Evolutionary conservation across 495 filamentous ascomycete genomes (phyloP).

Genomic region (Recurvomyces mirabilis): DNA sequence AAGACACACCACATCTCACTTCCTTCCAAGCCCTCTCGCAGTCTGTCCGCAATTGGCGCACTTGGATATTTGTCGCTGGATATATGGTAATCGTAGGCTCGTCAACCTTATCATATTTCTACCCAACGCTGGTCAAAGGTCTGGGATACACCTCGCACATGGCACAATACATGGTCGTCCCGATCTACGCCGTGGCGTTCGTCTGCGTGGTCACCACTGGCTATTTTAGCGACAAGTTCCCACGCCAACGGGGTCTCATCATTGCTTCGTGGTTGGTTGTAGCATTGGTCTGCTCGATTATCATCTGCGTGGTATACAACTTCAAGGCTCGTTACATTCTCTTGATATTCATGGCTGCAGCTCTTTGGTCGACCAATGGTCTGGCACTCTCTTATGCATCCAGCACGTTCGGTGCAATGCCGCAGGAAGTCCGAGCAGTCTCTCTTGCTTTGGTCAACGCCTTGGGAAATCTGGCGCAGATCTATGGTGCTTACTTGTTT

Average conservation of each 20-base stretch:
- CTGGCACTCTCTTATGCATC: constrained; percentile 36
- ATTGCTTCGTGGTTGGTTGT: constrained; percentile 34
- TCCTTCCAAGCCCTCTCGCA: constrained; percentile 25
- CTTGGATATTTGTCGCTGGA: constrained; percentile 26
- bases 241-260: constrained; percentile 26
- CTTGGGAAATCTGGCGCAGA: constrained; percentile 39
- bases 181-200: constrained; percentile 37
- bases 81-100: constrained; percentile 30
- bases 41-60: constrained; percentile 27
- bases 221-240: constrained; percentile 30
- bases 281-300: constrained; percentile 34
- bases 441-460: constrained; percentile 40
- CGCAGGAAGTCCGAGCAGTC: constrained; percentile 35
- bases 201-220: constrained; percentile 30
- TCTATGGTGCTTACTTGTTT: constrained; percentile 39
- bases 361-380: constrained; percentile 39
- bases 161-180: constrained; percentile 32
- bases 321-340: constrained; percentile 41
- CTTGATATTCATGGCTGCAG: constrained; percentile 41
- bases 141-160: constrained; percentile 36
- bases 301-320: constrained; percentile 35
- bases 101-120: constrained; percentile 41
- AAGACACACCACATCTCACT: neutral
- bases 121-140: constrained; percentile 39
- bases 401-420: constrained; percentile 33